phyloP scores from a whole-genome alignment of 2,329 filamentous ascomycete species.

The Huntiella moniliformis region DNA sequence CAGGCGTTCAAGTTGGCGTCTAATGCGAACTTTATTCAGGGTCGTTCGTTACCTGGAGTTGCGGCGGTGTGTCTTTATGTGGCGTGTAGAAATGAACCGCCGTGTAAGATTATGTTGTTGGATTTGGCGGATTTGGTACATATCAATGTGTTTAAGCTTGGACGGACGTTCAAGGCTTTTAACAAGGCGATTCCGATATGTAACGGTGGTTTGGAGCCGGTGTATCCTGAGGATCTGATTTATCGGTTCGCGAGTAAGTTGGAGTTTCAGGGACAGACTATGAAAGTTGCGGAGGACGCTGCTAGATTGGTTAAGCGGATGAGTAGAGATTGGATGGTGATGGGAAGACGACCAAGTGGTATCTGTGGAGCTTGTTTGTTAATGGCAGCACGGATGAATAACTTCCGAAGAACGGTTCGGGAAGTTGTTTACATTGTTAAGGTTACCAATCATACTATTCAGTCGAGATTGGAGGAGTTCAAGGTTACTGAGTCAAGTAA shows the following conservation, averaged over 20 bases:
- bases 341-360: conserved; percentile 79
- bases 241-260: conserved; percentile 79
- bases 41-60: conserved; percentile 67
- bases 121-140: conserved; percentile 71
- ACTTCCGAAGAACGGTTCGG: conserved; percentile 77
- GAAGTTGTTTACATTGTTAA: conserved; percentile 98
- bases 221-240: conserved; percentile 79
- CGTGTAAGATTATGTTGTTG: conserved; percentile 81
- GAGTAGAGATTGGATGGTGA: conserved; percentile 94
- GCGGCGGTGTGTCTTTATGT: conserved; percentile 84
- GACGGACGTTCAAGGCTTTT: conserved; percentile 72
- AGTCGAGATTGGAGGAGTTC: conserved; percentile 82
- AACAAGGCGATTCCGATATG: conserved; percentile 53
- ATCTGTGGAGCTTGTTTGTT: conserved; percentile 89
- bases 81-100: conserved; percentile 59
- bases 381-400: conserved; percentile 93
- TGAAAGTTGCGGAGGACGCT: conserved; percentile 74
- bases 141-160: conserved; percentile 84
- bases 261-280: conserved; percentile 68
- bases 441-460: conserved; percentile 82
- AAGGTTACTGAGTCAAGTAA: conserved; percentile 67
- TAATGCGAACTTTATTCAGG: conserved; percentile 62
- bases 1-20: conserved; percentile 62
- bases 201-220: conserved; percentile 43
- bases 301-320: conserved; percentile 77